Base-by-base conservation (phyloP, 208 protist species). In the Sergeia podlipaevii region DNA sequence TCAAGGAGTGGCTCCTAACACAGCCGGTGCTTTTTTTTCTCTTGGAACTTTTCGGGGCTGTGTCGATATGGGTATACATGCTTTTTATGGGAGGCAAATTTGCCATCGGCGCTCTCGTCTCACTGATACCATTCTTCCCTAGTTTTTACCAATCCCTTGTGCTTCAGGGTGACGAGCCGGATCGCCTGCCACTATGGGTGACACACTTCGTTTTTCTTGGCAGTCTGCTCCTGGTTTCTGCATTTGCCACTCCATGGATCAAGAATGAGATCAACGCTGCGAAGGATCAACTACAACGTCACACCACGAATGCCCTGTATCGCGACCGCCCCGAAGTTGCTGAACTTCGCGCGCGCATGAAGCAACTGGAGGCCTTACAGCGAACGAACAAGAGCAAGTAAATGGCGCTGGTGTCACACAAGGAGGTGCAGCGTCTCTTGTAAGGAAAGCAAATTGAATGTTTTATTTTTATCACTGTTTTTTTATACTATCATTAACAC, bases 121-220 rank as follows among this genome's bases (percentile, higher is more conserved):
- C 78, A 1, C 27, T 82, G 15, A n/a, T 68, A 13, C 27, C 68
- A 28, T 80, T 81, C 43, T 58, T 82, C 23, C 60, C 73, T 15
- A 61, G 43, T 51, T 71, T 86, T 29, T 82, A 82, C 41, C 51
- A 79, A 37, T 70, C 78, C 11, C 44, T 75, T 38, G 34, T 65
- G n/a, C 53, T 86, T 20, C 46, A 57, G 21, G 70, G 64, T 10
- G 59, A 66, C 28, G 78, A 80, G 50, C 65, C 75, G 4, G 63
- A 75, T 37, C 69, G 67, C 24, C 50, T 28, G 39, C 47, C 66
- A 45, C 37, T 77, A 47, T 79, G 68, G 64, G 27, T 60, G 5
- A 79, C 75, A 11, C 74, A 81, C 42, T 50, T 41, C 24, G 59
- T 56, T 17, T 75, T 85, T 30, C 29, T 79, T 1, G 10, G 70